Evolutionary conservation across 345 rosid species (phyloP).

Genomic region (Gossypium raimondii): DNA sequence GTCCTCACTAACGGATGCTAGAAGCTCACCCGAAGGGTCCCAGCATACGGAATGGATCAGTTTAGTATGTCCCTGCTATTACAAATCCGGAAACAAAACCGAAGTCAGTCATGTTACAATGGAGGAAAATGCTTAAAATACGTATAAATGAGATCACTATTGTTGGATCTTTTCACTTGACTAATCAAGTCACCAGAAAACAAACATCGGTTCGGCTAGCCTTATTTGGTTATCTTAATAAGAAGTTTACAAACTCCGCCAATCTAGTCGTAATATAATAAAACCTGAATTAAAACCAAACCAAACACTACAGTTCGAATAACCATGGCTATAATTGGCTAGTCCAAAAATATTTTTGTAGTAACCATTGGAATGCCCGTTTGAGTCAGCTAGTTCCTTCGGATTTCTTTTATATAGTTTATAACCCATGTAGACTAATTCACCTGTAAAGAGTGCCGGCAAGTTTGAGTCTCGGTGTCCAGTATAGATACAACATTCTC

Average conservation of each 20-base stretch:
- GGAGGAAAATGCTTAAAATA: slow-evolving; percentile 3
- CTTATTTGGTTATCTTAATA: too few species aligned
- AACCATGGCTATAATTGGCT: too few species aligned
- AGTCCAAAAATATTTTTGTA: too few species aligned
- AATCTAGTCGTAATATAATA: too few species aligned
- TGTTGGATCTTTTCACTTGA: too few species aligned
- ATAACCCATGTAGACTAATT: neutral
- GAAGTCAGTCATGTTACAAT: neutral
- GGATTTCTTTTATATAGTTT: neutral
- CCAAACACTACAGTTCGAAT: too few species aligned
- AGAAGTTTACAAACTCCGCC: too few species aligned
- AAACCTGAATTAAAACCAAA: too few species aligned
- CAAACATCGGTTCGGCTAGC: too few species aligned
- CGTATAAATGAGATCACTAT: neutral
- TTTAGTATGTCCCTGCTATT: slow-evolving; percentile 70
- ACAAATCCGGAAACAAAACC: neutral
- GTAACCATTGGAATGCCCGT: too few species aligned
- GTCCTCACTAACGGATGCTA: slow-evolving; percentile 93
- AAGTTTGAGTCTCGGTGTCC: slow-evolving; percentile 77
- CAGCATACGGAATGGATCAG: slow-evolving; percentile 78
- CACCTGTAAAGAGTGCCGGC: slow-evolving; percentile 74
- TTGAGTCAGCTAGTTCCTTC: neutral
- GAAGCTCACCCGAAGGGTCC: slow-evolving; percentile 79
- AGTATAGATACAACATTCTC: slow-evolving; percentile 78
- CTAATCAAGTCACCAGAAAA: too few species aligned